Percentiles rank a stretch among this genome's conserved stretches.
These are phyloP conservation scores for Alternaria longipes DNA, from an alignment of 2,329 filamentous ascomycete species.

Conservation along the genomic window DNA sequence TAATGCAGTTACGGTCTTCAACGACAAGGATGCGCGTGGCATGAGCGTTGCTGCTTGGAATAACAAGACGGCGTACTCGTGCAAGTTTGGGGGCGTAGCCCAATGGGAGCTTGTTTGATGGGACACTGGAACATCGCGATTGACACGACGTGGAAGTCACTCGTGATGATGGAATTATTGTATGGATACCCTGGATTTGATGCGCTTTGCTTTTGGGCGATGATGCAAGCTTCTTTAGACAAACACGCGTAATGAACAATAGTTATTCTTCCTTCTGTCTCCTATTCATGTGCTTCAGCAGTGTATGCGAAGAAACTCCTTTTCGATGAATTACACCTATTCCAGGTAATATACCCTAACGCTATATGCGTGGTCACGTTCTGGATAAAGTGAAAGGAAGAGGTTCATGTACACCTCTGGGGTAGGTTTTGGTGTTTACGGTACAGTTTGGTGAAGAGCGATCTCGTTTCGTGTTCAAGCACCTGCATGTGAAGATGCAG, in stretches of 20 bases:
- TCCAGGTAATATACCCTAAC: background rate
- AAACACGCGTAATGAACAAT: background rate
- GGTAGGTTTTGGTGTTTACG: too few species aligned
- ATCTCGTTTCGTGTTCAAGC: background rate
- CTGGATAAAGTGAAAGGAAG: too few species aligned
- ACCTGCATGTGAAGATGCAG: slow-evolving; percentile 10
- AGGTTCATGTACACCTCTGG: too few species aligned
- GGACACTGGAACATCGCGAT: background rate
- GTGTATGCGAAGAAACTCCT: background rate
- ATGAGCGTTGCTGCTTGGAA: slow-evolving; percentile 54
- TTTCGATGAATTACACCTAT: background rate
- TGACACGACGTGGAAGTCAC: background rate
- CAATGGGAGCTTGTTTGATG: slow-evolving; percentile 63
- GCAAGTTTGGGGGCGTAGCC: slow-evolving; percentile 60
- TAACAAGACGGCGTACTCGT: slow-evolving; percentile 46
- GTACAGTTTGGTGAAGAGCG: too few species aligned
- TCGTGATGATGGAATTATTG: slow-evolving; percentile 4
- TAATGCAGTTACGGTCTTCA: slow-evolving; percentile 66
- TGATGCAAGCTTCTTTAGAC: background rate
- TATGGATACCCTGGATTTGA: slow-evolving; percentile 22
- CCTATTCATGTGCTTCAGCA: background rate
- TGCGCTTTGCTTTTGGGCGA: background rate
- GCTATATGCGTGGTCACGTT: too few species aligned
- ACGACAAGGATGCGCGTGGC: slow-evolving; percentile 62
- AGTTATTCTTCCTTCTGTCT: background rate